Conservation (phyloP, 2,329 filamentous ascomycete genomes). For the Penicillium sp. region DNA sequence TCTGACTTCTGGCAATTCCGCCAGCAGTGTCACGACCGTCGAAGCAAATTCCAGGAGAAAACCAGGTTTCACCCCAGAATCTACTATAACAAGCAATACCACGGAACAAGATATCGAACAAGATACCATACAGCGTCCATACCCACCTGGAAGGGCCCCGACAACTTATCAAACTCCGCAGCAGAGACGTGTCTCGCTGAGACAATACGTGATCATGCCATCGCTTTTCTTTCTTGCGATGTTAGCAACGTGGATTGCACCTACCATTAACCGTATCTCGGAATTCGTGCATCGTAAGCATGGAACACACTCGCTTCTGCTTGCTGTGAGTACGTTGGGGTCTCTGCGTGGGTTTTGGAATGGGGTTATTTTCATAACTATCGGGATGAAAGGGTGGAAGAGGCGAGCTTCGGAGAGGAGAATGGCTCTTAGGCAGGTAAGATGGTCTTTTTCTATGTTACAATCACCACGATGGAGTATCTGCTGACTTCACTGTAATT, state of each 20-base stretch:
- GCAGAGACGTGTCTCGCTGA: constrained; percentile 28
- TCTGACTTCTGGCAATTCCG: constrained; percentile 16
- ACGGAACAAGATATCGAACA: constrained; percentile 6
- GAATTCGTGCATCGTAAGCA: constrained; percentile 24
- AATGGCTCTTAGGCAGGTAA: neutral
- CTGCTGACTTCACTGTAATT: neutral
- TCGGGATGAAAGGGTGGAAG: constrained; percentile 31
- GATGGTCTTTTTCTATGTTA: neutral
- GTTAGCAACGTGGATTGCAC: constrained; percentile 31
- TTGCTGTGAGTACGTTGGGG: constrained; percentile 29
- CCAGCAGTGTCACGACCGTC: constrained; percentile 6
- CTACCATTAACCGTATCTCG: constrained; percentile 31
- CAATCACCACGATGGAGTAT: neutral
- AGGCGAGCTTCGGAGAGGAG: constrained; percentile 2
- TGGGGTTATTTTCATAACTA: constrained; percentile 31
- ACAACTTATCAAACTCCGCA: constrained; percentile 7
- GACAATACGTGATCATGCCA: constrained; percentile 36
- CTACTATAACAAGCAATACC: constrained; percentile 6
- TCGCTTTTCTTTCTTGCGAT: constrained; percentile 32
- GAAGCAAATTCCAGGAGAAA: constrained; percentile 3
- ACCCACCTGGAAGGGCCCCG: neutral
- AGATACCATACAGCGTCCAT: neutral
- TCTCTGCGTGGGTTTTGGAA: constrained; percentile 36
- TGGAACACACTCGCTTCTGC: constrained; percentile 25
- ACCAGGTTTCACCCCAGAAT: neutral